Base-by-base conservation (phyloP, 257 asterid genomes). In the Buddleja alternifolia region DNA sequence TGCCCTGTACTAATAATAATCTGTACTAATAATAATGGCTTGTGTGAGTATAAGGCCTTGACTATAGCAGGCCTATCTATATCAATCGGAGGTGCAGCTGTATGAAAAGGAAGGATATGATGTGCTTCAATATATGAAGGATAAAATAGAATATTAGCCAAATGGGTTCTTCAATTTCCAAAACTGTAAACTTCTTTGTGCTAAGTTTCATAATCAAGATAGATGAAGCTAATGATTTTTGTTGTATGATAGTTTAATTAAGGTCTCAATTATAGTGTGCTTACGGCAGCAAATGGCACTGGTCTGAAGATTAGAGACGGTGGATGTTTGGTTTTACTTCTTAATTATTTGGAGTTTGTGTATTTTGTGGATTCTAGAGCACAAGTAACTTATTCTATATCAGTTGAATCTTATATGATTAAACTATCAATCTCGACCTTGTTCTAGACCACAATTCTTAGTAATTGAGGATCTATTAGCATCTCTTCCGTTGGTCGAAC, bases 301-400 rank as follows among this genome's bases (percentile, higher is more conserved):
- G 51, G 40, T 10, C 19, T 16, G 6, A 64, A 64, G 44, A 25
- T 16, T 20, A 47, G 44, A 29, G 11, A 15, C 37, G 17, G 10
- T 34, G 19, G 4, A 6, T 44, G 34, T 39, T 47, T 57, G 32
- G 3, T 21, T 15, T 42, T 46, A 58, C 12, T 60, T 51, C 21
- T 6, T 10, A 57, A 69, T 39, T 55, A 5, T 16, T 11, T 25
- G 6, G 50, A 41, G 25, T 21, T 62, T 72, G 7, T 10, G 16
- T 46, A 25, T 40, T 50, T 42, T 15, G 36, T 52, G 21, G 16
- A 60, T 16, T 25, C 7, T 40, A 17, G 16, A 37, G 14, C 54
- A 14, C 67, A 60, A 59, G 21, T 32, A 14, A 59, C 60, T 59
- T 24, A 54, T 48, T 41, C 36, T 51, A 17, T 9, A 48, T 51